Conservation (phyloP, 257 asterid genomes). For the Solanum commersonii region DNA sequence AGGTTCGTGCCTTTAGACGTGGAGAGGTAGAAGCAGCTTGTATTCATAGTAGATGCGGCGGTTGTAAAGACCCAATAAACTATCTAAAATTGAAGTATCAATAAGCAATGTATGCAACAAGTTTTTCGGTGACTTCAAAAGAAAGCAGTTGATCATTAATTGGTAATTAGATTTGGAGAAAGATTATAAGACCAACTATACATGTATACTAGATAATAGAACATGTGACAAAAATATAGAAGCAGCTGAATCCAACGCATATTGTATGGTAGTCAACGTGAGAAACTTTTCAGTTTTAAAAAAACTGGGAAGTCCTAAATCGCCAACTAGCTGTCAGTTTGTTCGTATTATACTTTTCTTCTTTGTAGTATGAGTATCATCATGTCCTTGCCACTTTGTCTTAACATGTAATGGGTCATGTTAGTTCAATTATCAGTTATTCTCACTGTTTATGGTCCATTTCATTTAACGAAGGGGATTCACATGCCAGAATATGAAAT, state of each 20-base stretch:
- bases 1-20: slow-evolving; percentile 29
- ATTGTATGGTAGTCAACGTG: not conserved
- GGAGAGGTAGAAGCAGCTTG: not conserved
- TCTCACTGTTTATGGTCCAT: not conserved
- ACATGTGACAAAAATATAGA: not conserved
- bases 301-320: not conserved
- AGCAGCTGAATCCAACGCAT: not conserved
- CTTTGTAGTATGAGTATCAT: not conserved
- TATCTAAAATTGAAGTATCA: not conserved
- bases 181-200: not conserved
- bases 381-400: not conserved
- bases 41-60: not conserved
- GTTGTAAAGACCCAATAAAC: not conserved
- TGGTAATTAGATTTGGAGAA: not conserved
- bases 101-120: not conserved
- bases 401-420: not conserved
- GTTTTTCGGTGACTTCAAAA: not conserved
- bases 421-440: not conserved
- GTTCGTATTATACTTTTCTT: not conserved
- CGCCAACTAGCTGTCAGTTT: not conserved
- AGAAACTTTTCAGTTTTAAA: not conserved
- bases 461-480: not conserved
- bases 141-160: not conserved
- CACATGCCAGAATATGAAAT: not conserved
- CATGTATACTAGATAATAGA: not conserved